Base-by-base conservation (phyloP, 306 rosid genomes). In the Gleditsia sinensis region DNA sequence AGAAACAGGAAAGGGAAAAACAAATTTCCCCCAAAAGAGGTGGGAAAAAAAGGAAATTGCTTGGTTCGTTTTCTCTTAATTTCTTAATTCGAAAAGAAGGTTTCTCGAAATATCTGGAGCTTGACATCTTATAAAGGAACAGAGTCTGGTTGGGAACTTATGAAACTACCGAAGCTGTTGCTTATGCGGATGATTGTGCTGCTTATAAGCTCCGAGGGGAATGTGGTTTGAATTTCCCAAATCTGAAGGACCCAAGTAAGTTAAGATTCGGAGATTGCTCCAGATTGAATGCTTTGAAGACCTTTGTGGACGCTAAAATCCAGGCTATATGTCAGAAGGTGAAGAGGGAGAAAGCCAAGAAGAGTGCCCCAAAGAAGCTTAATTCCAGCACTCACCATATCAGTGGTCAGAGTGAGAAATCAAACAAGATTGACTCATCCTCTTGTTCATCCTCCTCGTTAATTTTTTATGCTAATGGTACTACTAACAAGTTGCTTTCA, bases 71-170 rank as follows among this genome's bases (percentile, higher is more conserved):
- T n/a, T n/a, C n/a, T n/a, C n/a, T n/a, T n/a, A n/a, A n/a, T n/a
- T n/a, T n/a, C n/a, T n/a, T n/a, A n/a, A n/a, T n/a, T n/a, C n/a
- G n/a, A n/a, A n/a, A n/a, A n/a, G n/a, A n/a, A n/a, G n/a, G n/a
- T n/a, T n/a, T n/a, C n/a, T n/a, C n/a, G n/a, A n/a, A n/a, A n/a
- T n/a, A n/a, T n/a, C n/a, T n/a, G n/a, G n/a, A n/a, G n/a, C n/a
- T n/a, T n/a, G n/a, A n/a, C n/a, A n/a, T n/a, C n/a, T n/a, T n/a
- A n/a, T n/a, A n/a, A n/a, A n/a, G n/a, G n/a, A n/a, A n/a, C n/a
- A 84, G 99, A 72, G 93, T 92, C 27, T 95, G 99, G 99, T 81
- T 95, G 37, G 99, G 99, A 0, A 95, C 99, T 1, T 95, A 92
- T 12, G 98, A 92, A 33, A 84, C 96, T 0, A 93, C 98, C 0